Base-by-base conservation (phyloP, 2,329 filamentous ascomycete genomes). In the Ceratocystis colombiana region DNA sequence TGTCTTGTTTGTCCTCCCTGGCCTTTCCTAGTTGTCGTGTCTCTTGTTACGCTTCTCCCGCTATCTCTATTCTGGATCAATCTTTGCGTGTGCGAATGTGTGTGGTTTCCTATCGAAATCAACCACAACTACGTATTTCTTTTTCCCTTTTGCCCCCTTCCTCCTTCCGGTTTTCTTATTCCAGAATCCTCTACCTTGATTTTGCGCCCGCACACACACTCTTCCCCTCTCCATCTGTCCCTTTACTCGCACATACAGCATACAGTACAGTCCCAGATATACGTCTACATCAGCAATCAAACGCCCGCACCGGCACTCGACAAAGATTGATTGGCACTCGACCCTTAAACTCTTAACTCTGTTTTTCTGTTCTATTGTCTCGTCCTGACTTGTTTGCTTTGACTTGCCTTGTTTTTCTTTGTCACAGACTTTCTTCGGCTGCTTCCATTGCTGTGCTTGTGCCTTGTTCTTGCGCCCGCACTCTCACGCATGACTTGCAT, bases 131-230 rank as follows among this genome's bases (percentile, higher is more conserved):
- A 55, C 46, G 37, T 37, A 37, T 65, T 65, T 53, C 20, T 30
- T 61, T 41, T 61, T 61, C 5, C 44, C 20, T 64, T 22, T 22
- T 57, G 10, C 10, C 28, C 41, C 45, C 37, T 20, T 64, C 50
- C 12, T 41, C 17, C 22, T 41, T 62, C 7, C 20, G 10, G 20
- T 12, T n/a, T 61, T 76, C 73, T 75, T 73, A 41, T 62, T 64
- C 50, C 48, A 57, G 37, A 61, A 48, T 66, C 62, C 37, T 55
- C 62, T 55, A 41, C 64, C 64, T 64, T 33, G 59, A 53, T 69
- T 67, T 69, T 70, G 75, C 74, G 75, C 75, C 75, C 72, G 73
- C 74, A 76, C 76, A 77, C 76, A 73, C 71, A 74, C 30, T 33
- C 41, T 62, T 61, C 30, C 45, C 17, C 46, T 62, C 17, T 57